Percentiles rank a stretch among this genome's conserved stretches.
These are phyloP conservation scores for Shiraia sp. DNA, from an alignment of 2,329 filamentous ascomycete species.

Conservation along the genomic window DNA sequence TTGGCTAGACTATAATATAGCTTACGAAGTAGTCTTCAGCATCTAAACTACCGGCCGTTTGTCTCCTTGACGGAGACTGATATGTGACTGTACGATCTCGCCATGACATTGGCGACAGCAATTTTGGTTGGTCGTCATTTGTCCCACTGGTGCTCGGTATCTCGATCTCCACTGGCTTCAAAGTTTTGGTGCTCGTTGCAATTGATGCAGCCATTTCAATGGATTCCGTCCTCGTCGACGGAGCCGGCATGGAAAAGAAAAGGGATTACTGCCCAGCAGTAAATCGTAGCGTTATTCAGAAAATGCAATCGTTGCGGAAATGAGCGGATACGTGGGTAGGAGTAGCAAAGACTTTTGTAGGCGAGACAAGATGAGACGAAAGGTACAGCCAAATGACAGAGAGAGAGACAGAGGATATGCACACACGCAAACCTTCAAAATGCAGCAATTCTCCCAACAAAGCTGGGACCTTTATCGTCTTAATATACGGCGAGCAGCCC, in stretches of 20 bases:
- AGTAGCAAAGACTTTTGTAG: slow-evolving; percentile 1
- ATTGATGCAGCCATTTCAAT: slow-evolving; percentile 31
- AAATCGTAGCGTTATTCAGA: slow-evolving; percentile 1
- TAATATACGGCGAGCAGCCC: no score
- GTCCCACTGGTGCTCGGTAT: slow-evolving; percentile 24
- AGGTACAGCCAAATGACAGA: neutral
- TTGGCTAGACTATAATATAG: slow-evolving; percentile 13
- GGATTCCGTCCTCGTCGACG: neutral
- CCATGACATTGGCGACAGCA: slow-evolving; percentile 41
- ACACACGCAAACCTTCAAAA: no score
- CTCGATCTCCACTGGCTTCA: slow-evolving; percentile 36
- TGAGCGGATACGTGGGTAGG: neutral
- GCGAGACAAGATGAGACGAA: neutral
- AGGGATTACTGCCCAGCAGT: slow-evolving; percentile 40
- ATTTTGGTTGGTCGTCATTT: slow-evolving; percentile 18
- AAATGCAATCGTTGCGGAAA: slow-evolving; percentile 1
- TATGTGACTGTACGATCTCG: slow-evolving; percentile 30
- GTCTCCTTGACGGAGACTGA: slow-evolving; percentile 32
- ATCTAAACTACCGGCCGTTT: slow-evolving; percentile 36
- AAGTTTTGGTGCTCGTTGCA: slow-evolving; percentile 34
- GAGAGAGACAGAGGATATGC: no score
- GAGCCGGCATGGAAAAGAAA: slow-evolving; percentile 6
- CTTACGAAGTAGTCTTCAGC: slow-evolving; percentile 66
- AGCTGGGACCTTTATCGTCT: no score
- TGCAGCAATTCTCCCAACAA: no score